A percentile compares a stretch with the other conserved stretches of the same genome.
Evolutionary conservation across 1,139 yeast species (phyloP).

Genomic region (Candida labiduridarum): DNA sequence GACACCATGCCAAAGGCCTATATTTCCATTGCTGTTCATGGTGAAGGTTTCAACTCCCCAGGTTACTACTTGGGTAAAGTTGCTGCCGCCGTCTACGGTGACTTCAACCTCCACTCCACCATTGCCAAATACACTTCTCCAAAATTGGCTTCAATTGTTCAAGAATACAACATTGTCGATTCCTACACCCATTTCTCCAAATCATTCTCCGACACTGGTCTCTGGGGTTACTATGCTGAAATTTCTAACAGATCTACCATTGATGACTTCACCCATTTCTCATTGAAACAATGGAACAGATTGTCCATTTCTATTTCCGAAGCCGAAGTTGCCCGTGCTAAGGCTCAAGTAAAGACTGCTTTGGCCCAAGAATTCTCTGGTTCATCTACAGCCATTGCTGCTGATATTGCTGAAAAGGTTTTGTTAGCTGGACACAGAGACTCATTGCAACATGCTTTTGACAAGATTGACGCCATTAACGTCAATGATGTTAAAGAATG

Average conservation of each 20-base stretch:
- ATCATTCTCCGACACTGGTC: constrained; percentile 75
- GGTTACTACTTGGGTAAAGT: constrained; percentile 71
- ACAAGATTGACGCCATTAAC: constrained; percentile 63
- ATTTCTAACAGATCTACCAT: constrained; percentile 58
- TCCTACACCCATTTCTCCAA: constrained; percentile 69
- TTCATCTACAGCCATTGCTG: constrained; percentile 53
- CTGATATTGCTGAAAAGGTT: constrained; percentile 61
- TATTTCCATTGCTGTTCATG: constrained; percentile 71
- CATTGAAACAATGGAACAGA: constrained; percentile 86
- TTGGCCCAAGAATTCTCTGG: constrained; percentile 48
- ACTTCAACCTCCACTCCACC: constrained; percentile 56
- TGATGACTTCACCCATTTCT: constrained; percentile 78
- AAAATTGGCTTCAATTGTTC: constrained; percentile 75
- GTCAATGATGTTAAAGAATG: constrained; percentile 64
- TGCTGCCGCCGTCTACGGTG: constrained; percentile 71
- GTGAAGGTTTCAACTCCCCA: constrained; percentile 65
- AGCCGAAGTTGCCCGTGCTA: constrained; percentile 78
- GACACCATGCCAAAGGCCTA: constrained; percentile 82
- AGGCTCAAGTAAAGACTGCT: constrained; percentile 60
- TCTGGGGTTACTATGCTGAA: constrained; percentile 79
- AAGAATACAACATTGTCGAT: constrained; percentile 74
- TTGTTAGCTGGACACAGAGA: constrained; percentile 64
- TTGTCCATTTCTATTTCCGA: constrained; percentile 73
- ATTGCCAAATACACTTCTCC: constrained; percentile 73
- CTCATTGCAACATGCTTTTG: constrained; percentile 60